Evolutionary conservation across 2,329 filamentous ascomycete genomes (phyloP), one percentile per base, ranked within the genome.

Genomic region (Trichoderma polysporum): DNA sequence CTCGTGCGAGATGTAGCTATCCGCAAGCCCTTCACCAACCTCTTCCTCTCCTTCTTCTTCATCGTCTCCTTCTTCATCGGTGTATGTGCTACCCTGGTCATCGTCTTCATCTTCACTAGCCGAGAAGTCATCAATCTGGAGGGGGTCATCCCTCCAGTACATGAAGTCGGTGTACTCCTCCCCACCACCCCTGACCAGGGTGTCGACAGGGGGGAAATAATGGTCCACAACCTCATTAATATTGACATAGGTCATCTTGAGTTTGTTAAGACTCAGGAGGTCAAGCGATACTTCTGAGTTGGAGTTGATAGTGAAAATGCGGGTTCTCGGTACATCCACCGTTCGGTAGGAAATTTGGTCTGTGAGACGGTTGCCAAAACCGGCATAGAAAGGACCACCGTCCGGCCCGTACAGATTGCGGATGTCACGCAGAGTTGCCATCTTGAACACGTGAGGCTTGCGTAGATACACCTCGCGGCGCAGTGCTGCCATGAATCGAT

Each of bases 401-500:
- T 91, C 88, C 0, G 87, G 84, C 2, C 88, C 90, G 75, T 97
- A 99, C 0, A 99, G 84, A 67, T 90, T 92, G 75, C 94, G 89
- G 72, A 99, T 98, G 77, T 99, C 95, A 47, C 95, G 89, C 22
- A 99, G 82, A 70, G 95, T 99, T 2, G 95, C 93, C 96, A 99
- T 99, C 80, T 99, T 99, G 87, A 99, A 99, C 8, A 99, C 93
- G 76, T 99, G 94, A 0, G 95, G 96, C 77, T 99, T 98, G 62
- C 95, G 88, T 29, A 99, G 84, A 76, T 99, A 99, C 6, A 99
- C 88, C 77, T 99, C 95, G 56, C 95, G 89, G 66, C 95, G 86
- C 33, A 99, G 80, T 0, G 95, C 96, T 8, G 96, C 94, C 81
- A 98, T 96, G 1, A 94, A 98, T 64, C 95, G 87, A 78, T 99